phyloP scores from a whole-genome alignment of 1,284 basidiomycete genomes.

The Ceratobasidium sp. region DNA sequence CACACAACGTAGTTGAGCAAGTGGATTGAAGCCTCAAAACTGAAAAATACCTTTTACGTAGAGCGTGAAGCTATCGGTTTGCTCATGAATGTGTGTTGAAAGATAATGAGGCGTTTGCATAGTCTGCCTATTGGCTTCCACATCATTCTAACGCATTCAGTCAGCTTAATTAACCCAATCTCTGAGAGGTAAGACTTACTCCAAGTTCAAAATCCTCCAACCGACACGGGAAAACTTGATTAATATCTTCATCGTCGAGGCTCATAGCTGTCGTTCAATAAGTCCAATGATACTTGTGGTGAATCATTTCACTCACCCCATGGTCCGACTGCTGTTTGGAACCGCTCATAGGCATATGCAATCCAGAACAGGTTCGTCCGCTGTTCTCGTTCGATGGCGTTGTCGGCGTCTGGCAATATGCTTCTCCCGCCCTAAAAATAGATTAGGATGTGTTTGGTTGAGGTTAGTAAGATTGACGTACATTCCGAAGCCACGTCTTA shows the following conservation, averaged over 20 bases:
- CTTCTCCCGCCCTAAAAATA: conserved; percentile 28
- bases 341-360: conserved; percentile 34
- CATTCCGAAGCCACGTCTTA: conserved; percentile 51
- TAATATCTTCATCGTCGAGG: conserved; percentile 49
- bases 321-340: conserved; percentile 33
- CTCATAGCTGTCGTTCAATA: conserved; percentile 24
- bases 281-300: background rate
- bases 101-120: conserved; percentile 49
- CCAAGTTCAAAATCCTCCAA: conserved; percentile 47
- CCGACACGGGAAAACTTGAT: conserved; percentile 45
- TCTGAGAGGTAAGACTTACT: conserved; percentile 23
- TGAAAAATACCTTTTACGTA: conserved; percentile 46
- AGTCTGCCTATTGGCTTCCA: conserved; percentile 46
- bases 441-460: background rate
- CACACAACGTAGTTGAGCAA: background rate
- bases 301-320: conserved; percentile 12
- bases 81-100: conserved; percentile 48
- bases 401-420: conserved; percentile 33
- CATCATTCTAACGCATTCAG: conserved; percentile 2
- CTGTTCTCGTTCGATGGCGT: conserved; percentile 33
- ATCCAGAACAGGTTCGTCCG: conserved; percentile 40
- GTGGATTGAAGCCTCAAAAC: too few relatives aligned
- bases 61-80: conserved; percentile 49
- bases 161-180: background rate
- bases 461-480: background rate